These are phyloP conservation scores for Aspergillus affinis DNA, from an alignment of 495 filamentous ascomycete genomes.

Conservation along the genomic window DNA sequence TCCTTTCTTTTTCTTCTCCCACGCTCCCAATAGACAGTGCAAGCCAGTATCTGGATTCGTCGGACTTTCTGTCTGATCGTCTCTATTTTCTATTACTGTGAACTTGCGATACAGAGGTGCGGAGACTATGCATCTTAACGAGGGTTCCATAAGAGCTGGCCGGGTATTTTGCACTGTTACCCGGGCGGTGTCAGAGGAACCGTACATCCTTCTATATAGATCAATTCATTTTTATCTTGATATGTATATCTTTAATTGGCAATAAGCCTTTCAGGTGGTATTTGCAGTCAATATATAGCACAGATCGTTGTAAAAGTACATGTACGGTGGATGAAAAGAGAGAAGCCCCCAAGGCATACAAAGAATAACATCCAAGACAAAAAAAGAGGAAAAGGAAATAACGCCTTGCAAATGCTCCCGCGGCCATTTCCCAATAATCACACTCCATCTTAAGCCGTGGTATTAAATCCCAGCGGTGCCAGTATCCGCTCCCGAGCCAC, in stretches of 20 bases:
- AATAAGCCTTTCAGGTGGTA: slow-evolving; percentile 15
- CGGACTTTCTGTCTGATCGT: slow-evolving; percentile 67
- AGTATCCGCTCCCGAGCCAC: slow-evolving; percentile 78
- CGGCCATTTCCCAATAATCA: slow-evolving; percentile 27
- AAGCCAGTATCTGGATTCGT: slow-evolving; percentile 63
- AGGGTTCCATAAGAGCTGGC: slow-evolving; percentile 90
- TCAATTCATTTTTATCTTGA: slow-evolving; percentile 1
- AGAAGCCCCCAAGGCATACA: slow-evolving; percentile 20
- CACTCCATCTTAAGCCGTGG: slow-evolving; percentile 24
- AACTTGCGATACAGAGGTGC: slow-evolving; percentile 78
- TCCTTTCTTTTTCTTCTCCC: slow-evolving; percentile 43
- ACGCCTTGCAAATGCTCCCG: slow-evolving; percentile 46
- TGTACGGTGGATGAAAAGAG: slow-evolving; percentile 20
- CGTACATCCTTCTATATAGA: slow-evolving; percentile 53
- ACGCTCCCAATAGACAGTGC: slow-evolving; percentile 90
- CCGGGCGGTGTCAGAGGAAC: slow-evolving; percentile 89
- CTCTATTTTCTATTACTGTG: slow-evolving; percentile 62
- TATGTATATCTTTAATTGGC: not conserved
- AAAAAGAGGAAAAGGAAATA: slow-evolving; percentile 26
- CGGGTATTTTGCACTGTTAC: slow-evolving; percentile 69
- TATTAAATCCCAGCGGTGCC: slow-evolving; percentile 46
- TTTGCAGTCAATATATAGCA: slow-evolving; percentile 19
- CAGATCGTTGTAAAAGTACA: slow-evolving; percentile 26
- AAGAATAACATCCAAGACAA: slow-evolving; percentile 21
- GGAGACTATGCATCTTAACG: slow-evolving; percentile 62